Base-by-base conservation (phyloP, 139 green algal species). In the Limnomonas spitsbergensis region DNA sequence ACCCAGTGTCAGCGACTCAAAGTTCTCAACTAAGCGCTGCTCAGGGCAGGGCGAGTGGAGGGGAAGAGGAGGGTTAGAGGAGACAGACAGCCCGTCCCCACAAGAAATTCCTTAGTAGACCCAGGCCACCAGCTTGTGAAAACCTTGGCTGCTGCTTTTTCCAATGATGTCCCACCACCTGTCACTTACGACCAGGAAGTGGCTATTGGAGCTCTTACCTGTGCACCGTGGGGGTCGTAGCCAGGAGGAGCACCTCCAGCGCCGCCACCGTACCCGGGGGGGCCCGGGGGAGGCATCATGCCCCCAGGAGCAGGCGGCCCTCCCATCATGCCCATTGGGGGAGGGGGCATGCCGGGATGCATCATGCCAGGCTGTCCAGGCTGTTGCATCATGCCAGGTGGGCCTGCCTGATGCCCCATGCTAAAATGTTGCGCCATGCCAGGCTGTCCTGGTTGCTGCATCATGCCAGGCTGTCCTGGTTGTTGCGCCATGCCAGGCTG, bases 1-100 rank as follows among this genome's bases (percentile, higher is more conserved):
- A 40, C 86, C 89, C 67, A 97, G 80, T 14, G 87, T 87, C 39
- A 97, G 80, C 7, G 85, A 88, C 80, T 95, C 89, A 84, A 97
- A 96, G 47, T 92, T 85, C 74, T 96, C 93, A 32, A 93, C 79
- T 35, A 91, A 71, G 71, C 78, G 79, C 34, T 14, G 47, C 24
- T 66, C n/a, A 6, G 34, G 29, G 14, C 0, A 42, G 34, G 7
- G 27, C 27, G 35, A 31, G 53, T 27, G 42, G 72, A 4, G 4
- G 9, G 40, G 40, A n/a, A n/a, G n/a, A n/a, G n/a, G n/a, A n/a
- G n/a, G n/a, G n/a, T n/a, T n/a, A n/a, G n/a, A n/a, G n/a, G n/a
- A n/a, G n/a, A n/a, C n/a, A n/a, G n/a, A n/a, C n/a, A n/a, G n/a
- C n/a, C n/a, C n/a, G n/a, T n/a, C n/a, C n/a, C n/a, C n/a, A n/a